phyloP scores from a whole-genome alignment of 1,139 yeast species.

The Magnusiomyces clavatus region DNA sequence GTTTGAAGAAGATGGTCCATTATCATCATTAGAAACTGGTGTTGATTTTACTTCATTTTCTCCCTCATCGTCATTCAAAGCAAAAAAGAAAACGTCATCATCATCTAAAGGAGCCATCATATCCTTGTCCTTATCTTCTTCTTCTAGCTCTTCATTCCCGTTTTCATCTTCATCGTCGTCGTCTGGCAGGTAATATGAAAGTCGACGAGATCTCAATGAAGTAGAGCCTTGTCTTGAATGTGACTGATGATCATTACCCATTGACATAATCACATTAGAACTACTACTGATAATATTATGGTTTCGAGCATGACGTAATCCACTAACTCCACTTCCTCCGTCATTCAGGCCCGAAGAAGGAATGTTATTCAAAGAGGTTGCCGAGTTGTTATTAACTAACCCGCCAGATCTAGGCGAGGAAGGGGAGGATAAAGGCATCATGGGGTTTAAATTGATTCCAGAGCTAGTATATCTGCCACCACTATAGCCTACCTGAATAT shows the following conservation, averaged over 20 bases:
- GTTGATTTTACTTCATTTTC: neutral
- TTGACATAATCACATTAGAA: too few species aligned
- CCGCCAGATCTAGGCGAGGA: too few species aligned
- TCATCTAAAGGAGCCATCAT: neutral
- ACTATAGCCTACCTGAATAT: too few species aligned
- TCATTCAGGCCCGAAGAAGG: neutral
- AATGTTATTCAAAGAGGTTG: neutral
- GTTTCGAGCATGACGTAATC: neutral
- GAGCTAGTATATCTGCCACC: too few species aligned
- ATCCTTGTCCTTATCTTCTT: neutral
- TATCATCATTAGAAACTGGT: neutral
- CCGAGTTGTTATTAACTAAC: neutral
- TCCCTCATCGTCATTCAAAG: conserved; percentile 9
- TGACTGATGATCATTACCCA: neutral
- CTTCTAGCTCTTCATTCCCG: neutral
- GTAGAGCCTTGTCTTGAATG: neutral
- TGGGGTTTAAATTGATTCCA: too few species aligned
- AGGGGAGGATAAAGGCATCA: too few species aligned
- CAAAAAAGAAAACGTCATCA: conserved; percentile 12
- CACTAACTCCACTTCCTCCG: neutral
- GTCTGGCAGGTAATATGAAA: conserved; percentile 3
- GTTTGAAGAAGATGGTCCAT: neutral
- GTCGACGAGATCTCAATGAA: conserved; percentile 2
- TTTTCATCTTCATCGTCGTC: conserved; percentile 1
- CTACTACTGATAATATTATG: neutral